Base-by-base conservation (phyloP, 352 stramenopile species). In the Phytophthora ramorum region DNA sequence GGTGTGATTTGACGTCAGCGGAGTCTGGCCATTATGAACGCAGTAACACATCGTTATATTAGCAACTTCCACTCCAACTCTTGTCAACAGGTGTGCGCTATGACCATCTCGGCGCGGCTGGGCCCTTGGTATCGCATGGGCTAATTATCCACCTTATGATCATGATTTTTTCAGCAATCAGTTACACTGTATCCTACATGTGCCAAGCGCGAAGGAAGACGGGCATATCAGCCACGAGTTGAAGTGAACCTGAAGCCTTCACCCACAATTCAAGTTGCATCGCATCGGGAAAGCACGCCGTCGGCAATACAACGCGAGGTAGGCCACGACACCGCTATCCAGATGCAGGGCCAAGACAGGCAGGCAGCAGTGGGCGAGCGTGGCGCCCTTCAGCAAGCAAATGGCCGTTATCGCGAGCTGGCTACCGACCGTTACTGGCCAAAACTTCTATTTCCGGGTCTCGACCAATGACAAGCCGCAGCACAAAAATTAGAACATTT, bases 401-500 rank as follows among this genome's bases (percentile, higher is more conserved):
- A 51, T 43, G 53, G 40, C 28, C 19, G 34, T 38, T 38, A 41
- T 41, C 6, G 41, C 4, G 53, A 45, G 20, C 41, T 59, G 62
- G 30, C 54, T 59, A 38, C n/a, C 24, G 24, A 40, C 63, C 63
- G 57, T 71, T 71, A 53, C 45, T 40, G 3, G 5, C 3, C 20
- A 20, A 51, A 57, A 19, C 6, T 63, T 63, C 43, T 55, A 63
- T 28, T 47, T 47, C 28, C 41, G 2, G 7, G 3, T 28, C 41
- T 47, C 41, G 16, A 47, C 59, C 61, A 71, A 71, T 71, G 48
- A 60, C 5, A 56, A 32, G 41, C 17, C 35, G 4, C 26, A 17
- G 20, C 34, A 19, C 17, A 14, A 53, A 72, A 68, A 44, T 28
- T 75, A 63, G 67, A 75, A 63, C 49, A 9, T 64, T 72, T 64